Percentiles rank a stretch among this genome's conserved stretches.
These are phyloP conservation scores for Ramichloridium luteum DNA, from an alignment of 2,329 filamentous ascomycete species.

Conservation along the genomic window DNA sequence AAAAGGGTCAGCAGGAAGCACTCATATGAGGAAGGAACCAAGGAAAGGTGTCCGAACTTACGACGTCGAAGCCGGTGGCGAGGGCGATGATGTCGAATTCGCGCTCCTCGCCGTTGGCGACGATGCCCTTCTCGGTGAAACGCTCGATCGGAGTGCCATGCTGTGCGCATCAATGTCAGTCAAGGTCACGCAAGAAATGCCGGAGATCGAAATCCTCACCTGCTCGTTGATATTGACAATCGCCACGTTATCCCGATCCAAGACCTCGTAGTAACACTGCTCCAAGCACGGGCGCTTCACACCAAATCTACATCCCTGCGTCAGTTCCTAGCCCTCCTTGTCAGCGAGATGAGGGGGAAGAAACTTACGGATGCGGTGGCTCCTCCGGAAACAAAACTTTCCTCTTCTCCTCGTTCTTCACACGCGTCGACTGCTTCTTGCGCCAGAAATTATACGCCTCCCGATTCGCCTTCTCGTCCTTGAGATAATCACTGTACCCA, in stretches of 20 bases:
- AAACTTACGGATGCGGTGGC: conserved; percentile 33
- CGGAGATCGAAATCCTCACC: too few species aligned
- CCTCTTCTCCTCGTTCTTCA: conserved; percentile 32
- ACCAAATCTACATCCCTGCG: too few species aligned
- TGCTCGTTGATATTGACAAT: conserved; percentile 31
- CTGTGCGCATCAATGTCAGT: too few species aligned
- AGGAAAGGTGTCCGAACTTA: conserved; percentile 14
- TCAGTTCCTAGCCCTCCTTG: too few species aligned
- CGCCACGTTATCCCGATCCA: conserved; percentile 32
- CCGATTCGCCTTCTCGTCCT: conserved; percentile 30
- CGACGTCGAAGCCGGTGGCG: conserved; percentile 35
- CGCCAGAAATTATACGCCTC: conserved; percentile 37
- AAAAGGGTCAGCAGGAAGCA: conserved; percentile 14
- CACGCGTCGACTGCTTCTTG: conserved; percentile 31
- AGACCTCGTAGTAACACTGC: conserved; percentile 36
- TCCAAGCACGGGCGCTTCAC: conserved; percentile 37
- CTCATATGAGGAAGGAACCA: conserved; percentile 21
- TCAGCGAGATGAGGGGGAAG: too few species aligned
- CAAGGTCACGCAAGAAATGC: too few species aligned
- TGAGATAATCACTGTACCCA: conserved; percentile 23
- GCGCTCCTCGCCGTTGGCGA: conserved; percentile 29
- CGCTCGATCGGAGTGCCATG: conserved; percentile 29
- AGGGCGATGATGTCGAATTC: conserved; percentile 37
- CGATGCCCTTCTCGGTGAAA: conserved; percentile 33
- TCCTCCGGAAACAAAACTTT: conserved; percentile 35